These are phyloP conservation scores for Rugonectria rugulosa DNA, from an alignment of 2,329 filamentous ascomycete genomes.

Conservation along the genomic window DNA sequence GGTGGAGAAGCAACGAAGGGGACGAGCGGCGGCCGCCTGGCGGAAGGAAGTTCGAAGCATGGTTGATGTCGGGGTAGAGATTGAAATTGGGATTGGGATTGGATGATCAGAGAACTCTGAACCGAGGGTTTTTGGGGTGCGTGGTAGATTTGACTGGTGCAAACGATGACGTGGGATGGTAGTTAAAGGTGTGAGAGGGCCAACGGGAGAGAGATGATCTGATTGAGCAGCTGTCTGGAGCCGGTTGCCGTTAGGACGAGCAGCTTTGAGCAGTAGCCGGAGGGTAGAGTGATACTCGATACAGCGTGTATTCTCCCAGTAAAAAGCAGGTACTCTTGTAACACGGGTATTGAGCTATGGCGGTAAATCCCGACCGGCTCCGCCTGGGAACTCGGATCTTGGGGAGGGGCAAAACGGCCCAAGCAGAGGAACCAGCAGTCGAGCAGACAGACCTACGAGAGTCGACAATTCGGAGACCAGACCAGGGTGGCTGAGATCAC, in stretches of 20 bases:
- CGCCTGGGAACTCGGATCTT: conserved; percentile 31
- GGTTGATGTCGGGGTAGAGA: conserved; percentile 32
- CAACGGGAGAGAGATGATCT: conserved; percentile 34
- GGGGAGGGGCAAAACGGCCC: conserved; percentile 2
- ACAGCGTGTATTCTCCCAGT: rapidly evolving
- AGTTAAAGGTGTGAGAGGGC: conserved; percentile 22
- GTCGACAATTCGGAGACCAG: conserved; percentile 17
- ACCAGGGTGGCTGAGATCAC: conserved; percentile 20
- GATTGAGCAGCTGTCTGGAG: conserved; percentile 28
- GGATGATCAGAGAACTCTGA: conserved; percentile 20
- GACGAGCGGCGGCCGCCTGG: conserved; percentile 62
- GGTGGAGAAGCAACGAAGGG: conserved; percentile 68
- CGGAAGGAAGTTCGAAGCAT: conserved; percentile 75
- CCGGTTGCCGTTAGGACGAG: conserved; percentile 15
- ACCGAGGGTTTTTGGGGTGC: conserved; percentile 25
- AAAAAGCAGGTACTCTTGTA: conserved; percentile 24
- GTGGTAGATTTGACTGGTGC: conserved; percentile 15
- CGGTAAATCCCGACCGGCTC: conserved; percentile 37
- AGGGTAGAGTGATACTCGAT: conserved; percentile 27
- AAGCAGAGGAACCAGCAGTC: neutral
- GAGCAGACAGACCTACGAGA: conserved; percentile 23
- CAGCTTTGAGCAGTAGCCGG: neutral
- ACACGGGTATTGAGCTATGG: conserved; percentile 7
- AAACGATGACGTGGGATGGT: conserved; percentile 39
- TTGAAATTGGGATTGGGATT: conserved; percentile 10